These are phyloP conservation scores for Tuctoria greenei DNA, from an alignment of 176 grass and related monocot genomes.

Conservation along the genomic window DNA sequence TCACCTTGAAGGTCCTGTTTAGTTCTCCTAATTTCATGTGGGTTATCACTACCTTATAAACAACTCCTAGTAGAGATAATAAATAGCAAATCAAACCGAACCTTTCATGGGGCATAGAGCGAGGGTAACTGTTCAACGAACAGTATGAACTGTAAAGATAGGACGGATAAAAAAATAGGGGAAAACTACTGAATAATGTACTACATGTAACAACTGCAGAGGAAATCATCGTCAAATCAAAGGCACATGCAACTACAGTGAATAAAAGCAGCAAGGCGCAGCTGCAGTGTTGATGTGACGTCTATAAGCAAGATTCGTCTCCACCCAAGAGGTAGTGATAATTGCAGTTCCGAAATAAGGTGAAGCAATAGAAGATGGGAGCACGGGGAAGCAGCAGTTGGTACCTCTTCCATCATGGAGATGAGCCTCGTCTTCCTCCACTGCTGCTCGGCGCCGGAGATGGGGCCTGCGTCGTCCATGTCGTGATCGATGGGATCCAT, in stretches of 20 bases:
- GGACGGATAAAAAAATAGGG: neutral
- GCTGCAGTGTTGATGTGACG: slow-evolving; percentile 50
- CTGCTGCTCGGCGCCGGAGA: slow-evolving; percentile 67
- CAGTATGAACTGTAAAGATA: slow-evolving; percentile 1
- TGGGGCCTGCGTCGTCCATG: slow-evolving; percentile 46
- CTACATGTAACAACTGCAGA: slow-evolving; percentile 48
- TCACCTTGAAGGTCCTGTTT: neutral
- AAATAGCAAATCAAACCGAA: slow-evolving; percentile 6
- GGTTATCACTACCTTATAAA: neutral
- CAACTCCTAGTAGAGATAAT: neutral
- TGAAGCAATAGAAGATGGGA: slow-evolving; percentile 9
- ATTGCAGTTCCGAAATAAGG: slow-evolving; percentile 26
- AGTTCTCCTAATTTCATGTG: slow-evolving; percentile 22
- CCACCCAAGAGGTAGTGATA: slow-evolving; percentile 22
- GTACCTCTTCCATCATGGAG: slow-evolving; percentile 97
- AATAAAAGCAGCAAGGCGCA: slow-evolving; percentile 45
- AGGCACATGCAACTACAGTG: slow-evolving; percentile 67
- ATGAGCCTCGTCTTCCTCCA: slow-evolving; percentile 96
- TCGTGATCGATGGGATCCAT: slow-evolving; percentile 42
- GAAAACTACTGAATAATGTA: neutral
- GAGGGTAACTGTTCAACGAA: neutral
- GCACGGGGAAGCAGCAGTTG: neutral
- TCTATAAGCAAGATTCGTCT: slow-evolving; percentile 57
- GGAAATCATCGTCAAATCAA: slow-evolving; percentile 64
- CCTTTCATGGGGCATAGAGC: neutral